phyloP scores from a whole-genome alignment of 495 filamentous ascomycete genomes.

The Bryoglossum gracile region DNA sequence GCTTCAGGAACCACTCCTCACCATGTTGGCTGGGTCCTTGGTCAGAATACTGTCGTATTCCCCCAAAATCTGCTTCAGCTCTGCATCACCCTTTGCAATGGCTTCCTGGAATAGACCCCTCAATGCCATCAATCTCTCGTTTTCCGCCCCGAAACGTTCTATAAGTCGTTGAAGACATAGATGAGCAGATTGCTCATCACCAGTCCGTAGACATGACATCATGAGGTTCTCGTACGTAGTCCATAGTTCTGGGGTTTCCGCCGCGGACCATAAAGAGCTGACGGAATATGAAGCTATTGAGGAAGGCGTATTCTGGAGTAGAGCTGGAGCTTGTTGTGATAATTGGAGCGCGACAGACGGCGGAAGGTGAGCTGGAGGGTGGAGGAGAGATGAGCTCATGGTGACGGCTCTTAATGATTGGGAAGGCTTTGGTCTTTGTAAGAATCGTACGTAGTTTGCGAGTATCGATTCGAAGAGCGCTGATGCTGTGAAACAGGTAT shows the following conservation, averaged over 20 bases:
- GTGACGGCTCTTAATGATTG: not conserved
- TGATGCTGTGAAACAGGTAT: no score
- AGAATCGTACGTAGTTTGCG: no score
- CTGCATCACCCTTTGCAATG: slow-evolving; percentile 53
- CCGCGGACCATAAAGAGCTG: slow-evolving; percentile 43
- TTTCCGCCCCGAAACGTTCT: slow-evolving; percentile 69
- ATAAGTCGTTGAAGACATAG: slow-evolving; percentile 65
- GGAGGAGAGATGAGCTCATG: slow-evolving; percentile 45
- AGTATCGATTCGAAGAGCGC: no score
- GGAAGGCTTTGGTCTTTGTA: no score
- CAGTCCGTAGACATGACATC: slow-evolving; percentile 74
- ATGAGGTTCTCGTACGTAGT: slow-evolving; percentile 76
- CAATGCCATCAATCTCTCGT: slow-evolving; percentile 78
- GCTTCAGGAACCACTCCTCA: slow-evolving; percentile 27
- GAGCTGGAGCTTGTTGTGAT: slow-evolving; percentile 68
- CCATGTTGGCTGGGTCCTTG: slow-evolving; percentile 74
- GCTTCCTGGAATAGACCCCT: slow-evolving; percentile 82
- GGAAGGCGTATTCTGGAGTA: slow-evolving; percentile 49
- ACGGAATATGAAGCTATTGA: slow-evolving; percentile 43
- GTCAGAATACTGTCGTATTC: slow-evolving; percentile 70
- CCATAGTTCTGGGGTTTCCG: slow-evolving; percentile 74
- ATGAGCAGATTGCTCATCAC: slow-evolving; percentile 71
- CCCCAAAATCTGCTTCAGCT: slow-evolving; percentile 59
- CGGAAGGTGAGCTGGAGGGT: slow-evolving; percentile 41
- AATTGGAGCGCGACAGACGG: slow-evolving; percentile 53